Evolutionary conservation across 2,329 filamentous ascomycete genomes (phyloP), one percentile per base, ranked within the genome.

Genomic region (Harringtonia lauricola): DNA sequence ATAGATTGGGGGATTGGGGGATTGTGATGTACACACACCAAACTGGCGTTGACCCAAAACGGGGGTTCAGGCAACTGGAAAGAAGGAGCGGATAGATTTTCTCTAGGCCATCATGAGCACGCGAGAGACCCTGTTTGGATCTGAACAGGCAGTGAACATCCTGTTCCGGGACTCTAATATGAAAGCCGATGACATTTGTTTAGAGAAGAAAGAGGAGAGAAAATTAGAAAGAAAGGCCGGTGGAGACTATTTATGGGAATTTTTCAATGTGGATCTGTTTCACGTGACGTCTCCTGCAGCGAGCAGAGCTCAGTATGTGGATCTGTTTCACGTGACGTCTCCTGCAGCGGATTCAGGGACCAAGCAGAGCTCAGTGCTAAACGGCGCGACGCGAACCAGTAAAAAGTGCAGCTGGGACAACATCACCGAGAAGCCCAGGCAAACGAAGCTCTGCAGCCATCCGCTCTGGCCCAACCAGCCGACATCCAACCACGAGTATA

Each of bases 141-240:
- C 86, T 94, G 85, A 86, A 85, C 80, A 88, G 87, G 84, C 77
- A 96, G 76, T 86, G 86, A 89, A 61, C 61, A 64, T 79, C 84
- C 79, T 85, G 79, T 80, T 84, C 84, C 89, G 90, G 94, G 92
- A 98, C 92, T 98, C 92, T 96, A 96, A 90, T 85, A 86, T 85
- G 79, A 82, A 84, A 82, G 87, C 82, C 80, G 72, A 48, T 77
- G 79, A 86, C 81, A 86, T 86, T 90, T n/a, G n/a, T n/a, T n/a
- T n/a, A 70, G 68, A 64, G 64, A 70, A 64, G 62, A 65, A 66
- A 71, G 46, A 41, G 45, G 45, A 67, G 66, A 63, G 54, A 56
- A 62, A 62, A 58, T 62, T 58, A 58, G 59, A 52, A 49, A 53
- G 54, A 53, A 54, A 50, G 46, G 52, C 19, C 28, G 38, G 18